Evolutionary conservation across 768 basidiomycete genomes (phyloP).

Genomic region (Psilocybe cubensis): DNA sequence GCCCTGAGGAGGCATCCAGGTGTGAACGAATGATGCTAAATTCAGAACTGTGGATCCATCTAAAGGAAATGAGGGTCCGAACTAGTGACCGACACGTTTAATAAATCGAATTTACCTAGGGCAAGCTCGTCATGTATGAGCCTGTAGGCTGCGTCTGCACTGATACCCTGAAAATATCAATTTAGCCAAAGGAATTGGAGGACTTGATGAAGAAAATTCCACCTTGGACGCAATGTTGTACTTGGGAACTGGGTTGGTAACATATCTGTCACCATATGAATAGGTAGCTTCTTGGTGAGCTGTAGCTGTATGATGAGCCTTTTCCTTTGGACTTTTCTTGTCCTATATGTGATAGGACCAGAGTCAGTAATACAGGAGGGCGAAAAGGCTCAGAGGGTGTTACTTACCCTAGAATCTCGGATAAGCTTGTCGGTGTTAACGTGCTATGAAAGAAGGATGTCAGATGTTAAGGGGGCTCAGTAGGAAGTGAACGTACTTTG

Average conservation of each 20-base stretch:
- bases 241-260: constrained; percentile 71
- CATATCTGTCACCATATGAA: constrained; percentile 66
- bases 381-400: constrained; percentile 1
- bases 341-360: constrained; percentile 6
- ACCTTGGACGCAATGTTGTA: constrained; percentile 64
- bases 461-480: not conserved
- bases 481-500: constrained; percentile 41
- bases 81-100: not conserved
- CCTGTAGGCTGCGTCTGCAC: constrained; percentile 57
- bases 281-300: constrained; percentile 32
- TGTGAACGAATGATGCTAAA: constrained; percentile 64
- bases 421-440: constrained; percentile 72
- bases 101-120: constrained; percentile 46
- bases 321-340: constrained; percentile 30
- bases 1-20: constrained; percentile 62
- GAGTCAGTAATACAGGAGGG: not conserved
- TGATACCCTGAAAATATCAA: constrained; percentile 50
- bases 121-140: constrained; percentile 63
- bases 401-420: constrained; percentile 51
- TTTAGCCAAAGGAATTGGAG: not conserved
- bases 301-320: constrained; percentile 14
- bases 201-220: not conserved
- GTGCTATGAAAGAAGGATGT: constrained; percentile 43
- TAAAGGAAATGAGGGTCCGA: constrained; percentile 16
- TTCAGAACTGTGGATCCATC: constrained; percentile 68